Conservation (phyloP, 1,284 basidiomycete genomes). For the Erythrobasidium hasegawianum region DNA sequence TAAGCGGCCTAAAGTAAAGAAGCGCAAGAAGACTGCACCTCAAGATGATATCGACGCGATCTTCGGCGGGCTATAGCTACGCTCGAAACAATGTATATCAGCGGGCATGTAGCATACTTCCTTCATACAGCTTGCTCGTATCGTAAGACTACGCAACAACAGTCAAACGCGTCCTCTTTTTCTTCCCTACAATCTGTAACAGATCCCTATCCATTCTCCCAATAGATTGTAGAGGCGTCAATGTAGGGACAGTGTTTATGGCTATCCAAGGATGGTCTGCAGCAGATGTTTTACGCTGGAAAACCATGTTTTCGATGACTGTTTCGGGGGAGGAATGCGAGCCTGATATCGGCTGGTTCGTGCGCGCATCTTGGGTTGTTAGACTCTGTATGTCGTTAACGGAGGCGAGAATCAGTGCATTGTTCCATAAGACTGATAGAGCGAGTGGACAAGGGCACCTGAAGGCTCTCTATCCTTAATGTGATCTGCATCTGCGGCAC, state of each 20-base stretch:
- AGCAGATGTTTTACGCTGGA: constrained; percentile 5
- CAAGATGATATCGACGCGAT: constrained; percentile 32
- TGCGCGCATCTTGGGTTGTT: not conserved
- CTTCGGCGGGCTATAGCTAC: constrained; percentile 14
- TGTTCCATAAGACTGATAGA: not conserved
- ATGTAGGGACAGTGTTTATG: constrained; percentile 16
- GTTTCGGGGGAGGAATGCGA: constrained; percentile 10
- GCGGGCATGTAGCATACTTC: no score
- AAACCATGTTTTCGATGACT: constrained; percentile 30
- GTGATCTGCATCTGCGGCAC: constrained; percentile 16
- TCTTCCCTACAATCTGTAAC: not conserved
- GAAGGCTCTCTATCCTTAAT: constrained; percentile 10
- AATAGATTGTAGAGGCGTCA: constrained; percentile 22
- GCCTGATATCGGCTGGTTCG: constrained; percentile 5
- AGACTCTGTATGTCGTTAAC: constrained; percentile 14
- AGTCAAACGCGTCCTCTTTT: constrained; percentile 12
- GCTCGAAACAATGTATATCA: no score
- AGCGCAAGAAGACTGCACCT: constrained; percentile 21
- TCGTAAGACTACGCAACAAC: constrained; percentile 10
- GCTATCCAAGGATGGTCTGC: constrained; percentile 16
- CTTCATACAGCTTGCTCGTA: no score
- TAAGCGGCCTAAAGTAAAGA: constrained; percentile 6
- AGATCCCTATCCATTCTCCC: constrained; percentile 17
- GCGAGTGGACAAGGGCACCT: not conserved
- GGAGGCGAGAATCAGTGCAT: not conserved